Evolutionary conservation across 2,329 filamentous ascomycete genomes (phyloP), one percentile per base, ranked within the genome.

Genomic region (Alternaria dauci): DNA sequence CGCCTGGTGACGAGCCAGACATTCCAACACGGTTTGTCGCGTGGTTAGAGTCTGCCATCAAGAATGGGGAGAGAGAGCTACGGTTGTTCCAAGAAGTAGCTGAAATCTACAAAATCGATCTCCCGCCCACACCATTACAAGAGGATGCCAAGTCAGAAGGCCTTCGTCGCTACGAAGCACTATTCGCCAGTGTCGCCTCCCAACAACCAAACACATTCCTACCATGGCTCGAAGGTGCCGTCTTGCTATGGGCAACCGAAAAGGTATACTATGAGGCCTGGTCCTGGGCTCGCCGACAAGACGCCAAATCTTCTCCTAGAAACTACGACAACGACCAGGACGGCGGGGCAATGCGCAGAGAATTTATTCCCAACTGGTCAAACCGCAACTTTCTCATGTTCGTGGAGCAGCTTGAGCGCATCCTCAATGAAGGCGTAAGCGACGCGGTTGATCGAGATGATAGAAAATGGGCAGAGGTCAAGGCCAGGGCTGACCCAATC

Each of bases 321-420:
- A 69, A 66, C 26, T 68, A 63, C 48, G 57, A 65, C n/a, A 70
- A 74, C n/a, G 88, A 90, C 70, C 80, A 80, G 0, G 89, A 91
- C 72, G 88, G 88, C 0, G 89, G 89, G 0, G 89, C 88, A 5
- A 75, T 91, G 74, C 81, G 88, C 58, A 81, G 81, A 51, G 84
- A 86, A 70, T 89, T 91, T 63, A 91, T 91, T 58, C 85, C 85
- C 0, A 91, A 91, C 69, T 91, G 89, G 89, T 88, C 86, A 44
- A 87, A 85, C 63, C 66, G 73, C 2, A 86, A 88, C 68, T 91
- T 91, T 72, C 80, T 80, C 38, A 77, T 67, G 52, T 89, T 90
- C 78, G 88, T 90, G 14, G 78, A 83, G 54, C 76, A 79, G 50
- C 79, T 90, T 56, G 85, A 82, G 26, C 76, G 72, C 23, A 80